These are phyloP conservation scores for Pontederia paniculata DNA, from an alignment of 176 grass and related monocot genomes.

Conservation along the genomic window DNA sequence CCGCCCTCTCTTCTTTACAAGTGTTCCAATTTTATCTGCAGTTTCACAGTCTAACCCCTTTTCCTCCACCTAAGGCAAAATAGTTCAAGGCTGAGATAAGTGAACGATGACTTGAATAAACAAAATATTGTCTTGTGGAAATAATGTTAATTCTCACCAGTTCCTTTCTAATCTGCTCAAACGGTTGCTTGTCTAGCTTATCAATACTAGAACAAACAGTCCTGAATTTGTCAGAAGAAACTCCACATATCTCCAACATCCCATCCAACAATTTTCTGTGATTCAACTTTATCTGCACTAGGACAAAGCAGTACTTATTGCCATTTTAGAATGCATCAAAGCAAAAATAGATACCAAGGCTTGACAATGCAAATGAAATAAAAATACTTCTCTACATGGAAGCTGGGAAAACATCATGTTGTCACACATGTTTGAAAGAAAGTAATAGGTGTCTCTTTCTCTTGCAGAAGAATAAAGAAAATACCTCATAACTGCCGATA, in stretches of 20 bases:
- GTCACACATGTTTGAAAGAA: not conserved
- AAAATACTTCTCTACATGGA: not conserved
- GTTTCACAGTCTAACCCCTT: slow-evolving; percentile 86
- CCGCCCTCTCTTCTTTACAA: slow-evolving; percentile 69
- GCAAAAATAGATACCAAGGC: not conserved
- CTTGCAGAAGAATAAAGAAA: not conserved
- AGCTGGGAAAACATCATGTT: not conserved
- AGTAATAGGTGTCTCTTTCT: not conserved
- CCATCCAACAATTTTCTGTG: slow-evolving; percentile 90
- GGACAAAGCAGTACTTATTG: not conserved
- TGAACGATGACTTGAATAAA: too few species aligned
- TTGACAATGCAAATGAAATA: too few species aligned
- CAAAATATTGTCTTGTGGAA: too few species aligned
- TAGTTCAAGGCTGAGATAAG: too few species aligned
- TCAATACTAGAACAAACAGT: slow-evolving; percentile 99
- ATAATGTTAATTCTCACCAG: slow-evolving; percentile 35
- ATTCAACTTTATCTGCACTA: slow-evolving; percentile 72
- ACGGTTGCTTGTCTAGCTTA: slow-evolving; percentile 87
- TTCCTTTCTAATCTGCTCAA: slow-evolving; percentile 86
- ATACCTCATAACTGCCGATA: slow-evolving; percentile 69
- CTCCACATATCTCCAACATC: slow-evolving; percentile 94
- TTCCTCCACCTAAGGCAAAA: slow-evolving; percentile 59
- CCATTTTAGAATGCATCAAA: not conserved
- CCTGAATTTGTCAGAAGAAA: slow-evolving; percentile 88
- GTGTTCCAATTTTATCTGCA: slow-evolving; percentile 64